phyloP scores from a whole-genome alignment of 208 protist species.

The Leishmania braziliensis region DNA sequence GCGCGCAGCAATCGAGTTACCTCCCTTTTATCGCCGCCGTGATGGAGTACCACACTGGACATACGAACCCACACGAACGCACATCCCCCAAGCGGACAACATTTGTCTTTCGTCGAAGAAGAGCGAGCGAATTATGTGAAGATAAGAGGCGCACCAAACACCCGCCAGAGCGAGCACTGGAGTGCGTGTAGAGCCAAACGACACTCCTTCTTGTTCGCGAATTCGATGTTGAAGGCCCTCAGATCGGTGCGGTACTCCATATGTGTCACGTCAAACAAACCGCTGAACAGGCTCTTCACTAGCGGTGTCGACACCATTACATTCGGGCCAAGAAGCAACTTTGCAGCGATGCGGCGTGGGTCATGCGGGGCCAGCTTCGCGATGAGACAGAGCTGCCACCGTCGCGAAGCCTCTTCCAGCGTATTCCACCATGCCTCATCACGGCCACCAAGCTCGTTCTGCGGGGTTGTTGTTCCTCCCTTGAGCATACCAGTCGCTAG shows the following conservation, averaged over 20 bases:
- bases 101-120: no score
- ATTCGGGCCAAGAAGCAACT: constrained; percentile 54
- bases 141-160: constrained; percentile 53
- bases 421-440: constrained; percentile 19
- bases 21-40: background rate
- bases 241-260: constrained; percentile 37
- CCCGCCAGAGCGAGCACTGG: constrained; percentile 57
- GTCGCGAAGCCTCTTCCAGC: background rate
- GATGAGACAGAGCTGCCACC: constrained; percentile 3
- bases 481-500: background rate
- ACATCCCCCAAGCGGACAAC: background rate
- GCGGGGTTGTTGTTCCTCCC: background rate
- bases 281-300: constrained; percentile 59
- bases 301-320: constrained; percentile 67
- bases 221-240: constrained; percentile 48
- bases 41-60: background rate
- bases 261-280: constrained; percentile 53
- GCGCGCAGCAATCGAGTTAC: background rate
- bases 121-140: background rate
- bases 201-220: constrained; percentile 38
- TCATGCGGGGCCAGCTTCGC: constrained; percentile 49
- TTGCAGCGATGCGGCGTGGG: constrained; percentile 16
- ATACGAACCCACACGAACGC: background rate
- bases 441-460: background rate
- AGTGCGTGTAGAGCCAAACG: constrained; percentile 60